Base-by-base conservation (phyloP, 352 stramenopile species). In the Pythium dissotocum region DNA sequence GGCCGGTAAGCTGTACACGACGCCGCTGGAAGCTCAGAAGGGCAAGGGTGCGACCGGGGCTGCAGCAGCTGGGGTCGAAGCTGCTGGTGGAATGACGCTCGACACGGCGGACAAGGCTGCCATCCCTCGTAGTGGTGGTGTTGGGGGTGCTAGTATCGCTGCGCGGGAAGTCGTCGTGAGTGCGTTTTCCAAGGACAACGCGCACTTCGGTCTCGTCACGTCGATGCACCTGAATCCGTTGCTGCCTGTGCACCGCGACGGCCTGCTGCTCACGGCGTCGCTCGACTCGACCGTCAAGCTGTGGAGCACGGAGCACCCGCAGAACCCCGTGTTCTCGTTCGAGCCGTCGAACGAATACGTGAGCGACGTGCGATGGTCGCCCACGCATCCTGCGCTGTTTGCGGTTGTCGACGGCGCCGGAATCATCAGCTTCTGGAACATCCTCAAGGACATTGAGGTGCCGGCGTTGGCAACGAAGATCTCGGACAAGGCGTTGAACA, bases 321-420 rank as follows among this genome's bases (percentile, higher is more conserved):
- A 93, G 32, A 74, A 65, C 21, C 84, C 88, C 0, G 73, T 94
- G 28, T 78, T 93, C 26, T 92, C 84, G 44, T 96, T 96, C 48
- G 88, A 97, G 71, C 83, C 84, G 16, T 95, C 88, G 9, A 94
- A 83, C 28, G 89, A 97, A 65, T 96, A 97, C 70, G 85, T 97
- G 44, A 95, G 88, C 60, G 89, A 97, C 62, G 89, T 94, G 26
- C 77, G 84, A 73, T 97, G 88, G 89, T 95, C 88, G 8, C 79
- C 85, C 3, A 67, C 88, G 14, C 84, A 96, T 51, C 87, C 88
- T 5, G 80, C 88, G 16, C 65, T 97, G 9, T 96, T 97, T 75
- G 86, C 85, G 2, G 88, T 94, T 28, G 88, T 87, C 30, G 88
- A 96, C 56, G 87, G 84, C 12, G 89, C 73, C 24, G 89, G 89